A percentile compares a stretch with the other conserved stretches of the same genome.
These are phyloP conservation scores for Amylocarpus encephaloides DNA, from an alignment of 2,329 filamentous ascomycete species.

Conservation along the genomic window DNA sequence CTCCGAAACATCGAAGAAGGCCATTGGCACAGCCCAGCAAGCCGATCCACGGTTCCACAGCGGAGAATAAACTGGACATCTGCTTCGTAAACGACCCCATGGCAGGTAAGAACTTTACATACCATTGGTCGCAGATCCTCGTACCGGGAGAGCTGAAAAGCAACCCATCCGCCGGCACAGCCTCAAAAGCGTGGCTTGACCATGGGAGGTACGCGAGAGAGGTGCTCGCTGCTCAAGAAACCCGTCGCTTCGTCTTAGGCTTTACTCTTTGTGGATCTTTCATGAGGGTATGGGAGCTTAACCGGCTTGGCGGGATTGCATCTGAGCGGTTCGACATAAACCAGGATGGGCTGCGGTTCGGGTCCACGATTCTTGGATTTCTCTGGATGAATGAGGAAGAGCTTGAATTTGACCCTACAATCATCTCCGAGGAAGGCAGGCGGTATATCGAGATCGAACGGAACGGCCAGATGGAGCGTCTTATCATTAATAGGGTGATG, in stretches of 20 bases:
- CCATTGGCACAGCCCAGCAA: too few species aligned
- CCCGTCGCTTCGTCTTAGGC: conserved; percentile 30
- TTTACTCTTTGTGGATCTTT: conserved; percentile 23
- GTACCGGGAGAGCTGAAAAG: too few species aligned
- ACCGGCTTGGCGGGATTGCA: conserved; percentile 31
- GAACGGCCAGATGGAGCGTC: conserved; percentile 33
- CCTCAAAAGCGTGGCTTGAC: conserved; percentile 36
- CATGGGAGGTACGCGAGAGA: conserved; percentile 37
- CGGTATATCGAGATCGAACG: conserved; percentile 37
- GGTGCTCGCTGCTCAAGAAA: conserved; percentile 38
- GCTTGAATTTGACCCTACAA: conserved; percentile 41
- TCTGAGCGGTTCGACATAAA: conserved; percentile 43
- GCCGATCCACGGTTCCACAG: too few species aligned
- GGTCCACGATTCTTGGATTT: conserved; percentile 38
- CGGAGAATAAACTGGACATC: too few species aligned
- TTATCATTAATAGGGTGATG: conserved; percentile 37
- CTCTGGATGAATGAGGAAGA: conserved; percentile 34
- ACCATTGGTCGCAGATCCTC: too few species aligned
- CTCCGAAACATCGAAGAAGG: too few species aligned
- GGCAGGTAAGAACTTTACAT: too few species aligned
- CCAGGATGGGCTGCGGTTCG: conserved; percentile 35
- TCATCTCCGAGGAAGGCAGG: conserved; percentile 30
- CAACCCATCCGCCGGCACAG: conserved; percentile 37
- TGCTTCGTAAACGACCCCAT: too few species aligned
- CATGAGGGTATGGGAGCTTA: conserved; percentile 30